Conservation (phyloP, 2,329 filamentous ascomycete species). For the Alternaria sp. region DNA sequence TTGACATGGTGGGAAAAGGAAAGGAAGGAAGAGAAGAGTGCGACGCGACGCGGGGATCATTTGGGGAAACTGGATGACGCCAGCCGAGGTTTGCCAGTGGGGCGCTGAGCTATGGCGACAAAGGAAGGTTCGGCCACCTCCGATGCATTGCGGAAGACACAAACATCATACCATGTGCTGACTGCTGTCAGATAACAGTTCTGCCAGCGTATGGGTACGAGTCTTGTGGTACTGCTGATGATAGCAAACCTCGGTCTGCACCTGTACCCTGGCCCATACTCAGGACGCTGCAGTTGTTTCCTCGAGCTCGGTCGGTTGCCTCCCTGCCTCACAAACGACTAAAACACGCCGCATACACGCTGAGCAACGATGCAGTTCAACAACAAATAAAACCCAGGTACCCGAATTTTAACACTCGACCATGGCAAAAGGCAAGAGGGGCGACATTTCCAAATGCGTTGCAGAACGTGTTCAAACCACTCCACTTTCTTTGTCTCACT, state of each 20-base stretch:
- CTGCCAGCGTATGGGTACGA: background rate
- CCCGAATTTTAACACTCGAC: rapidly evolving
- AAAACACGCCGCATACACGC: background rate
- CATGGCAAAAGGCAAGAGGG: background rate
- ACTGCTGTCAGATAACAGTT: background rate
- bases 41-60: slow-evolving; percentile 20
- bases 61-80: slow-evolving; percentile 14
- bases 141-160: slow-evolving; percentile 6
- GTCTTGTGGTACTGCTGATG: background rate
- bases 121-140: slow-evolving; percentile 24
- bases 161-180: background rate
- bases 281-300: background rate
- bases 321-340: background rate
- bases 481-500: background rate
- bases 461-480: background rate
- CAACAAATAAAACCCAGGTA: too few species aligned
- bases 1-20: slow-evolving; percentile 41
- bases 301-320: background rate
- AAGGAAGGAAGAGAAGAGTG: slow-evolving; percentile 26
- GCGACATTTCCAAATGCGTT: background rate
- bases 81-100: slow-evolving; percentile 21
- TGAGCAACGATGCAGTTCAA: too few species aligned
- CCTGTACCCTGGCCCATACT: background rate
- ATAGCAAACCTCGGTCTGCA: background rate
- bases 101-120: slow-evolving; percentile 18